Base-by-base conservation (phyloP, 1,284 basidiomycete species). In the Neonothopanus nambi region DNA sequence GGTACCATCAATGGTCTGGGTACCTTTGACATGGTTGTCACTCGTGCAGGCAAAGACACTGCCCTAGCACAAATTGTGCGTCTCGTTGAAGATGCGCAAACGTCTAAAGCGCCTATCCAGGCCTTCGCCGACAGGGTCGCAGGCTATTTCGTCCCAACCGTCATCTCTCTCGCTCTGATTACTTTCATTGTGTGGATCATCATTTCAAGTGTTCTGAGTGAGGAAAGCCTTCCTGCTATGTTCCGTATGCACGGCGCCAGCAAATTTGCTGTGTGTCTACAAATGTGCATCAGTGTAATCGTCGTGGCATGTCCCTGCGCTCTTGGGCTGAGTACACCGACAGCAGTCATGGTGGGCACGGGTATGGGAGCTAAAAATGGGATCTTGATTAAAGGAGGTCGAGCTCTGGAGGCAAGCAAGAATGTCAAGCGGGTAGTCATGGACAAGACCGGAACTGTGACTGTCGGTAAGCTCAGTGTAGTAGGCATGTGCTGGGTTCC, bases 281-380 rank as follows among this genome's bases (percentile, higher is more conserved):
- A 98, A 75, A 87, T 99, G 59, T 98, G 96, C 69, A 99, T 99
- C 66, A 95, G 92, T 47, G 96, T 99, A 58, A 85, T 99, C 54
- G 97, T 99, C 41, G 95, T 99, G 52, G 97, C 97, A 3, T 99
- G 97, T 68, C 97, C 97, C 0, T 99, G 97, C 67, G 97, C 97
- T 0, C 81, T 99, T 24, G 97, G 97, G 3, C 80, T 99, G 51
- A 93, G 91, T 55, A 99, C 97, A 0, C 97, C 97, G 0, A 99
- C 97, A 0, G 97, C 97, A 1, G 95, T 99, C 70, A 99, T 99
- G 97, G 97, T 99, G 37, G 97, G 97, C 26, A 99, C 97, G 0
- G 97, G 97, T 0, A 88, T 99, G 51, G 97, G 97, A 1, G 97
- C 97, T 11, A 82, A 91, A 75, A 95, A 98, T 65, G 97, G 97